Evolutionary conservation across 2,329 filamentous ascomycete genomes (phyloP).

Genomic region (Penicillium sp.): DNA sequence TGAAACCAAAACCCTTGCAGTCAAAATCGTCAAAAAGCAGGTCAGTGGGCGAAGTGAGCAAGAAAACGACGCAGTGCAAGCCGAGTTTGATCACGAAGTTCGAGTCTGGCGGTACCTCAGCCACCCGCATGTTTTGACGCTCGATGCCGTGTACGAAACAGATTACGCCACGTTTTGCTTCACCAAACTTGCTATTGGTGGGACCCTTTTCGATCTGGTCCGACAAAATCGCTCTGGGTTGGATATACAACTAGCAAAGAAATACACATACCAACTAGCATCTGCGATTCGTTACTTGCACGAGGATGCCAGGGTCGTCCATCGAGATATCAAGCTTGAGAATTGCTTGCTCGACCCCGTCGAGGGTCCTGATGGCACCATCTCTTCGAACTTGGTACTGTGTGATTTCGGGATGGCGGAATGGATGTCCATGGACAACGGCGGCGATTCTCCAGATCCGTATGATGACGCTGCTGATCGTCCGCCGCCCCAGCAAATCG

Average conservation of each 20-base stretch:
- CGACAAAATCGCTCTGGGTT: constrained; percentile 55
- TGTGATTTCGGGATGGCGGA: constrained; percentile 69
- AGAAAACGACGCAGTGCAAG: constrained; percentile 63
- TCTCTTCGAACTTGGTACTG: constrained; percentile 57
- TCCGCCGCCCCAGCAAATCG: constrained; percentile 50
- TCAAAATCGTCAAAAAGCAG: constrained; percentile 64
- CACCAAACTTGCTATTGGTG: constrained; percentile 60
- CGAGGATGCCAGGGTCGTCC: constrained; percentile 63
- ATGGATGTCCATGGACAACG: constrained; percentile 57
- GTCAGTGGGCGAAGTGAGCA: constrained; percentile 53
- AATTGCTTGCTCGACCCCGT: constrained; percentile 62
- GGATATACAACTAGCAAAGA: constrained; percentile 51
- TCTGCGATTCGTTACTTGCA: constrained; percentile 64
- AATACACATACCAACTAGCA: constrained; percentile 61
- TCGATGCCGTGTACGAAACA: constrained; percentile 63
- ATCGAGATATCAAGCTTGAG: constrained; percentile 66
- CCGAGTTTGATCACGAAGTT: constrained; percentile 66
- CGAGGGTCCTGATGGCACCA: constrained; percentile 44
- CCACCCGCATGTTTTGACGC: constrained; percentile 59
- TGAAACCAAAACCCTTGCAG: constrained; percentile 53
- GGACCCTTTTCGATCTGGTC: constrained; percentile 62
- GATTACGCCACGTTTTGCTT: constrained; percentile 68
- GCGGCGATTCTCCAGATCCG: constrained; percentile 49
- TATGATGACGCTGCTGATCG: constrained; percentile 46
- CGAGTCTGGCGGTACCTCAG: constrained; percentile 63